Evolutionary conservation across 495 filamentous ascomycete species (phyloP), one percentile per base, ranked within the genome.

Genomic region (Parmelia sp.): DNA sequence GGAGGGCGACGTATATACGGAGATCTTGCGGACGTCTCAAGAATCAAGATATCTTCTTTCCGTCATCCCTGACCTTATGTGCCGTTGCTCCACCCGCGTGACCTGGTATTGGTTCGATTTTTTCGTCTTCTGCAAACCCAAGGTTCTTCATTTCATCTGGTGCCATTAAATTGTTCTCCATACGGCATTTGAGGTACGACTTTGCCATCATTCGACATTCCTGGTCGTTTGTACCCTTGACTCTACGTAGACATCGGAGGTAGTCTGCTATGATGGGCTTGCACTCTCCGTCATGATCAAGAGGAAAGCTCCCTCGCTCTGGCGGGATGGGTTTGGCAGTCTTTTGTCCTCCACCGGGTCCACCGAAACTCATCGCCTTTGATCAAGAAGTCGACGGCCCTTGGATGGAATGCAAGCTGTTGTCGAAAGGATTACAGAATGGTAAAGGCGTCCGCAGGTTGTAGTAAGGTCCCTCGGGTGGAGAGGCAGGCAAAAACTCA

Each of bases 141-240:
- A 98, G 79, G 68, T 98, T 98, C 75, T 88, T 88, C 71, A 97
- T 90, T 61, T 93, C 86, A 71, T 98, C 94, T 60, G 84, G 89
- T 25, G 91, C 91, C 94, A 98, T 98, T 39, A 98, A 80, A 72
- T 96, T 96, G 71, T 92, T 96, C 64, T 98, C 94, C 94, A 98
- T 98, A 47, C 94, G 85, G 74, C 94, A 98, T 47, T 83, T 75
- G 60, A 98, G 76, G 74, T 98, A 98, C 19, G 83, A 82, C 75
- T 96, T 97, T 31, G 92, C 90, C 63, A 96, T 74, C 70, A 83
- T 77, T 49, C 94, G 86, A 71, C 94, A 97, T 65, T 91, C 87
- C 59, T 88, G 79, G 64, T 93, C 88, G 68, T 97, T 97, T 42
- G 88, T 84, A 10, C 94, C 94, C 64, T 83, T 85, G 55, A 86